These are phyloP conservation scores for Vanrija pseudolonga DNA, from an alignment of 1,284 basidiomycete genomes.

Conservation along the genomic window DNA sequence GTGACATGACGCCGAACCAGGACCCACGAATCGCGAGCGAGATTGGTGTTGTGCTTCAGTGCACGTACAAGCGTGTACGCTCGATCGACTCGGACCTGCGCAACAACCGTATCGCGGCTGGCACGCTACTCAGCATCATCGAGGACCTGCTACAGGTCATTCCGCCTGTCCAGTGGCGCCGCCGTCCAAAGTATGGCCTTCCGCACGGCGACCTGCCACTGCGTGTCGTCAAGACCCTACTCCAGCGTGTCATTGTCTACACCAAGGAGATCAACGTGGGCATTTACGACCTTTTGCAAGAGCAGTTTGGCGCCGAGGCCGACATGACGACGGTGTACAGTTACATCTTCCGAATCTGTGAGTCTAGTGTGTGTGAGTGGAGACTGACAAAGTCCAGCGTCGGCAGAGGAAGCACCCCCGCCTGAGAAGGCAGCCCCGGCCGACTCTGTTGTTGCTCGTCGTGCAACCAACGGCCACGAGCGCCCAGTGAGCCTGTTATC, in stretches of 20 bases:
- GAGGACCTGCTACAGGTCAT: conserved; percentile 92
- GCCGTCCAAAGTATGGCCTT: conserved; percentile 79
- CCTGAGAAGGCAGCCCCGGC: conserved; percentile 2
- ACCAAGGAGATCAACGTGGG: conserved; percentile 37
- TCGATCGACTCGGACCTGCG: conserved; percentile 88
- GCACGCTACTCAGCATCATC: conserved; percentile 86
- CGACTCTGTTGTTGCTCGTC: not conserved
- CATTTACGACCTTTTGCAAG: conserved; percentile 40
- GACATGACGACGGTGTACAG: conserved; percentile 51
- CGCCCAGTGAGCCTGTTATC: conserved; percentile 25
- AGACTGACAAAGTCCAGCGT: conserved; percentile 31
- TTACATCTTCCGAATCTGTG: conserved; percentile 63
- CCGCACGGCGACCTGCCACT: conserved; percentile 96
- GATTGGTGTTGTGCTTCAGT: conserved; percentile 94
- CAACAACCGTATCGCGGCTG: conserved; percentile 74
- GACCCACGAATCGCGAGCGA: conserved; percentile 82
- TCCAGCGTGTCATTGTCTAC: conserved; percentile 76
- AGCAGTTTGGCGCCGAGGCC: conserved; percentile 48
- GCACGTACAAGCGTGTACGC: conserved; percentile 95
- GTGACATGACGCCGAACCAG: conserved; percentile 61
- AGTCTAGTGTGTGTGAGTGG: conserved; percentile 48
- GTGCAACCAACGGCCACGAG: conserved; percentile 2
- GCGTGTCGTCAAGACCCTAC: conserved; percentile 94
- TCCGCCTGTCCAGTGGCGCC: conserved; percentile 92
- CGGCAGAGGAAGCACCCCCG: conserved; percentile 71